Conservation (phyloP, 2,329 filamentous ascomycete species). For the Pseudogymnoascus sp. region DNA sequence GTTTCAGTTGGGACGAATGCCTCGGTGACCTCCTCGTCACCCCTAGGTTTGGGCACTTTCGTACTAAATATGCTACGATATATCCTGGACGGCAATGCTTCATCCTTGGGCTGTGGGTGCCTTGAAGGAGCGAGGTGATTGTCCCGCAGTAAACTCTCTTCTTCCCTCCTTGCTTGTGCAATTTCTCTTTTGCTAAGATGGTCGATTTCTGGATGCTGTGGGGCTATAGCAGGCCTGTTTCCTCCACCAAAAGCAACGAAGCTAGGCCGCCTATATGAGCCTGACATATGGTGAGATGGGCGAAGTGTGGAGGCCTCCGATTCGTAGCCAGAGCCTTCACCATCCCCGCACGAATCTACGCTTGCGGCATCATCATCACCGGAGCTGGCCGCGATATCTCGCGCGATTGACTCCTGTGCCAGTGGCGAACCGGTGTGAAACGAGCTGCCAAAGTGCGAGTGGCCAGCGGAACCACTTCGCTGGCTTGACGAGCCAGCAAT, state of each 20-base stretch:
- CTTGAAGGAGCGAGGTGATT: constrained; percentile 59
- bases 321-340: constrained; percentile 36
- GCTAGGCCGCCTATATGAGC: constrained; percentile 67
- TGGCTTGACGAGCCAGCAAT: neutral
- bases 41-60: constrained; percentile 34
- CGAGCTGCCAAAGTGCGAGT: constrained; percentile 32
- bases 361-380: constrained; percentile 45
- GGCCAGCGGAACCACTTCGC: constrained; percentile 21
- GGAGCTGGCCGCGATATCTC: constrained; percentile 54
- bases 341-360: constrained; percentile 31
- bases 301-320: constrained; percentile 30
- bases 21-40: constrained; percentile 25
- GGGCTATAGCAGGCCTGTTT: constrained; percentile 59
- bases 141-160: constrained; percentile 53
- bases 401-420: constrained; percentile 55
- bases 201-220: constrained; percentile 36
- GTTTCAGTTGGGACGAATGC: constrained; percentile 29
- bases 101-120: constrained; percentile 33
- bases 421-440: constrained; percentile 55
- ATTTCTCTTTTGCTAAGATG: constrained; percentile 46
- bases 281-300: constrained; percentile 43
- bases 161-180: constrained; percentile 47
- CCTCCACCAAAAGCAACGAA: constrained; percentile 67
- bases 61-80: constrained; percentile 45
- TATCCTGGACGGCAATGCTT: constrained; percentile 30